Conservation (phyloP, 805 yeast genomes). For the Candida awuae region DNA sequence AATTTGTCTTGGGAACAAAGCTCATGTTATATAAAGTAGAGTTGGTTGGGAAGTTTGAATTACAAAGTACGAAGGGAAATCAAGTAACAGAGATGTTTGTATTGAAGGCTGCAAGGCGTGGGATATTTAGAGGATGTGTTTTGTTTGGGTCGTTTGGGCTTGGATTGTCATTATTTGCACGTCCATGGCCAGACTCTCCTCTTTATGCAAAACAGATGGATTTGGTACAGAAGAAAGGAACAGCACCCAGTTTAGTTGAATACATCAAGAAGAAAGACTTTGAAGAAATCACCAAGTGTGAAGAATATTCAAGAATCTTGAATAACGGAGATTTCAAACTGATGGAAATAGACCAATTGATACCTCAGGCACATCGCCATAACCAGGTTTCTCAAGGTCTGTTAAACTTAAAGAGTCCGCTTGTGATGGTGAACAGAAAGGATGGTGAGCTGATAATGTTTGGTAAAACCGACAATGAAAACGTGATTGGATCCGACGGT, state of each 20-base stretch:
- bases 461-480: conserved; percentile 56
- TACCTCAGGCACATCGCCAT: conserved; percentile 51
- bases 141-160: conserved; percentile 19
- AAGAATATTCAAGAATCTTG: conserved; percentile 21
- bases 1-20: no score
- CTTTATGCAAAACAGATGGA: conserved; percentile 12
- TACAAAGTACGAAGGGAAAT: no score
- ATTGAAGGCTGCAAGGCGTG: conserved; percentile 2
- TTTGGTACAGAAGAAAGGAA: conserved; percentile 1
- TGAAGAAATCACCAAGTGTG: conserved; percentile 5
- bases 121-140: conserved; percentile 9
- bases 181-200: conserved; percentile 25
- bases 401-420: conserved; percentile 62
- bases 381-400: conserved; percentile 69
- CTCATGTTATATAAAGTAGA: no score
- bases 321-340: conserved; percentile 21
- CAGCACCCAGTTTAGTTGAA: not conserved
- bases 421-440: conserved; percentile 46
- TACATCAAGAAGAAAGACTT: not conserved
- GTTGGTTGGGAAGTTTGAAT: no score
- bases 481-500: conserved; percentile 59
- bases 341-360: conserved; percentile 33
- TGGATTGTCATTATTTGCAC: conserved; percentile 26
- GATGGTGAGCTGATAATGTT: conserved; percentile 53
- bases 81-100: not conserved